Conservation (phyloP, 176 grass and related monocot species). For the Puccinellia tenuiflora region DNA sequence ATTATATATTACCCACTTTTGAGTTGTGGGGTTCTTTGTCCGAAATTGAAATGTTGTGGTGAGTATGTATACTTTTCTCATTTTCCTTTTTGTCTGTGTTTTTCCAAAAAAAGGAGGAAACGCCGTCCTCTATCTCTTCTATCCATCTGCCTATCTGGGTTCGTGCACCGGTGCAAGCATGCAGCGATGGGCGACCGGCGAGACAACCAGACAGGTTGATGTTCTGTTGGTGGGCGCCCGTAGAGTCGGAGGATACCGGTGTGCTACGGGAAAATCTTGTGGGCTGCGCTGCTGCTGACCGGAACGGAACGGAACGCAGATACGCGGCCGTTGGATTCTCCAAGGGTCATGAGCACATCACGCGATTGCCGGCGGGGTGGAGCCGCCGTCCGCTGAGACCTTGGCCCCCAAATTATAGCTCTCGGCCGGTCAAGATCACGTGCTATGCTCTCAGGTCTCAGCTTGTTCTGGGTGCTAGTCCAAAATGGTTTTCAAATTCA, state of each 20-base stretch:
- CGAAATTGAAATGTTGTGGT: too few relatives aligned
- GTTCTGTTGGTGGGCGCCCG: background rate
- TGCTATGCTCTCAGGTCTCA: background rate
- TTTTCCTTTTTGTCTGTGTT: too few relatives aligned
- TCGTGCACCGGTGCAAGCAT: too few relatives aligned
- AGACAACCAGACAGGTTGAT: background rate
- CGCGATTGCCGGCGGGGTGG: background rate
- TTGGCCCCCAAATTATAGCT: background rate
- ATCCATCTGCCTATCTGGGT: too few relatives aligned
- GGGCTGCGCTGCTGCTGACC: background rate
- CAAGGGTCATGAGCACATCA: background rate
- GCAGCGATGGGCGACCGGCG: background rate
- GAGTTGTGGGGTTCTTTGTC: too few relatives aligned
- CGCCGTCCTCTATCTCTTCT: too few relatives aligned
- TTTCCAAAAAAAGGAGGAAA: too few relatives aligned
- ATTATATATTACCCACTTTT: too few relatives aligned
- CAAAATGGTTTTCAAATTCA: background rate
- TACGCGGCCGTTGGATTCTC: background rate
- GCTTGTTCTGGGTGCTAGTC: background rate
- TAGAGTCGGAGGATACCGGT: background rate
- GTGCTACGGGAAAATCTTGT: background rate
- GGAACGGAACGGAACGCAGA: background rate
- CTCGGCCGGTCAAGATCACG: background rate
- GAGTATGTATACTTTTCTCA: too few relatives aligned
- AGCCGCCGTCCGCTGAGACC: background rate